These are phyloP conservation scores for Marasmius oreades DNA, from an alignment of 1,284 basidiomycete species.

Conservation along the genomic window DNA sequence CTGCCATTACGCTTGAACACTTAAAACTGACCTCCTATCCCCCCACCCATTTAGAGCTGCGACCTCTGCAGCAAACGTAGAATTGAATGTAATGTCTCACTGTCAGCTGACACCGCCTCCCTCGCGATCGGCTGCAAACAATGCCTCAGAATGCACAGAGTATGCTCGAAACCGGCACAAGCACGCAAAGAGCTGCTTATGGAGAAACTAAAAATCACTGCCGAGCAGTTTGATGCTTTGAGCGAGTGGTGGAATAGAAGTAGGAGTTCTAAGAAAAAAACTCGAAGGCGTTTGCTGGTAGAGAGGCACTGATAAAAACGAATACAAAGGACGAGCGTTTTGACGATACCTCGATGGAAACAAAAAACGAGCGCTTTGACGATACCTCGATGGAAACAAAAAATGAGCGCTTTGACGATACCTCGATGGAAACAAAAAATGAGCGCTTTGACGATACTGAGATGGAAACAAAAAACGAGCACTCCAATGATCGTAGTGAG, in stretches of 20 bases:
- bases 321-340: neutral
- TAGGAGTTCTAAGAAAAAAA: neutral
- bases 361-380: too few relatives aligned
- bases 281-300: too few relatives aligned
- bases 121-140: neutral
- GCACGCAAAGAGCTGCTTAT: neutral
- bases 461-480: too few relatives aligned
- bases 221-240: neutral
- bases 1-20: neutral
- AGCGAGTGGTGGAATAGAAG: neutral
- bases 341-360: too few relatives aligned
- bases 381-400: too few relatives aligned
- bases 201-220: neutral
- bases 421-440: too few relatives aligned
- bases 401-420: too few relatives aligned
- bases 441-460: too few relatives aligned
- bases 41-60: neutral
- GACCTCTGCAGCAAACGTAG: neutral
- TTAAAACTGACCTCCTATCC: neutral
- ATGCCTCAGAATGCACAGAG: neutral
- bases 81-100: neutral
- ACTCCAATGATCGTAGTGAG: too few relatives aligned
- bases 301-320: too few relatives aligned
- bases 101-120: neutral
- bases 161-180: neutral